Base-by-base conservation (phyloP, 306 rosid genomes). In the Castanea mollissima region DNA sequence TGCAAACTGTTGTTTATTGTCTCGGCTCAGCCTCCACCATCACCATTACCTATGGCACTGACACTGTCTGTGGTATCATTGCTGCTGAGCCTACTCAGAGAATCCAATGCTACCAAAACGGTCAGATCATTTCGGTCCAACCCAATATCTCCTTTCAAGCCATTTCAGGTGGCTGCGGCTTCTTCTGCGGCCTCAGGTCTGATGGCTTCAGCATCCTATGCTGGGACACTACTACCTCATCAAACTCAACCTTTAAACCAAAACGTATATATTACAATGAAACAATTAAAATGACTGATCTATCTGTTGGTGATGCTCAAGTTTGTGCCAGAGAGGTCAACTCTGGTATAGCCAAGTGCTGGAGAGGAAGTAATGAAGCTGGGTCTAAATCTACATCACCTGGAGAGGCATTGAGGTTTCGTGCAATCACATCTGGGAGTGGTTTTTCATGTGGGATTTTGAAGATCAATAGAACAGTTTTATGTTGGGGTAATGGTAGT, bases 141-240 rank as follows among this genome's bases (percentile, higher is more conserved):
- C 91, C 87, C 79, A 63, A 34, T 63, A 78, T 78, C 19, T 88
- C 91, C 16, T 88, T 85, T 31, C 67, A 85, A 55, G 83, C 86
- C 64, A 80, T 85, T 58, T 88, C 91, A 16, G 91, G 91, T 3
- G 91, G 91, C 56, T n/a, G 35, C 71, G 55, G 55, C 67, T 80
- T 88, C 76, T 75, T 85, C 83, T 88, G 91, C 20, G 87, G 89
- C 67, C 88, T 88, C 73, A 74, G 76, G 80, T 59, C 79, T 4
- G 80, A 85, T 5, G 91, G 91, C 14, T 38, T 71, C 71, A 69
- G 78, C 82, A 83, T 87, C 64, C 85, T 74, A 20, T 87, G 91
- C 55, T 87, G 91, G 91, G 89, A 85, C 63, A 71, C 82, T 41
- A 41, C 46, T 51, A 34, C 34, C 56, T 12, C 44, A 14, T 57